Percentiles rank a stretch among this genome's conserved stretches.
Conservation (phyloP, 2,329 filamentous ascomycete species). For the Madurella fahalii region DNA sequence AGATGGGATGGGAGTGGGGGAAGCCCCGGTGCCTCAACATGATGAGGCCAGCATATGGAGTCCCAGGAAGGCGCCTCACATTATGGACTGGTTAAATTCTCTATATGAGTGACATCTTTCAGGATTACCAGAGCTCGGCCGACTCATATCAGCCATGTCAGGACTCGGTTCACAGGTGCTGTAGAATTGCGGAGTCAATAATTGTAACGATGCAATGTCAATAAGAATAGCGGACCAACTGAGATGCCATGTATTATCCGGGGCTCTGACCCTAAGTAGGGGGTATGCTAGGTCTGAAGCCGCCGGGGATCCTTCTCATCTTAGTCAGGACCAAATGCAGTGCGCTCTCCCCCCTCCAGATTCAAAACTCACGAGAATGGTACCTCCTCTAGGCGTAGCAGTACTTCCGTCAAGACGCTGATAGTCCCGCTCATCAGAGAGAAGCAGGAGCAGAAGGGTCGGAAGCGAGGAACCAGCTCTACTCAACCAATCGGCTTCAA, state of each 20-base stretch:
- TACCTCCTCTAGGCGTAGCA: not conserved
- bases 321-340: conserved; percentile 5
- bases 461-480: not conserved
- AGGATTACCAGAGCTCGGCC: too few species aligned
- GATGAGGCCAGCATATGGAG: not conserved
- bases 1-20: not conserved
- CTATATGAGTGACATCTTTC: too few species aligned
- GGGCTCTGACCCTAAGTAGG: not conserved
- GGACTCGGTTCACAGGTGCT: not conserved
- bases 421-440: too few species aligned
- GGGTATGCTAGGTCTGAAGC: too few species aligned
- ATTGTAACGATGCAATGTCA: not conserved
- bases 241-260: not conserved
- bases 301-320: not conserved
- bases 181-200: not conserved
- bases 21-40: not conserved
- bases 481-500: conserved; percentile 57
- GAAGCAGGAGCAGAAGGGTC: not conserved
- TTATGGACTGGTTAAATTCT: too few species aligned
- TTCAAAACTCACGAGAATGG: not conserved
- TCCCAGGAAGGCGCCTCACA: not conserved
- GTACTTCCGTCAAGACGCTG: too few species aligned
- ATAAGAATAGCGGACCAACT: conserved; percentile 1
- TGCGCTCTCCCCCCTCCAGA: not conserved
- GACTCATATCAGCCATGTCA: too few species aligned